phyloP scores from a whole-genome alignment of 2,329 filamentous ascomycete species.

The Juglanconis oblonga region DNA sequence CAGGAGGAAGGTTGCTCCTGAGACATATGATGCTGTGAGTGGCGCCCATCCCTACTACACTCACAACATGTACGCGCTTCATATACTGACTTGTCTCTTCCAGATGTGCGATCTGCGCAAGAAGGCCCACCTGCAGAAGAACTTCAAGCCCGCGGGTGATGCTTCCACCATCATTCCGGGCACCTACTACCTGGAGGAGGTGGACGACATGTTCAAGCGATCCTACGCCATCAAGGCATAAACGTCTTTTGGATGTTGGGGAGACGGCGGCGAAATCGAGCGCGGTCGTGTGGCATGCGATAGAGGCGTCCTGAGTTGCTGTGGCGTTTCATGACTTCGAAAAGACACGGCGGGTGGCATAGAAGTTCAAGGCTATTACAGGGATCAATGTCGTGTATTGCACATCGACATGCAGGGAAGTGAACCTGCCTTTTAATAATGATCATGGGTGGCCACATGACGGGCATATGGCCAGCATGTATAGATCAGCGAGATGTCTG shows the following conservation, averaged over 20 bases:
- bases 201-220: conserved; percentile 85
- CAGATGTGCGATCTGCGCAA: conserved; percentile 79
- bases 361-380: conserved; percentile 3
- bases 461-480: conserved; percentile 16
- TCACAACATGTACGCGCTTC: conserved; percentile 25
- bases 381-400: conserved; percentile 5
- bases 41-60: neutral
- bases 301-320: conserved; percentile 28
- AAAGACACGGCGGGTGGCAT: conserved; percentile 21
- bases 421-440: conserved; percentile 15
- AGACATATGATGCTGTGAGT: conserved; percentile 71
- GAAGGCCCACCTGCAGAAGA: conserved; percentile 79
- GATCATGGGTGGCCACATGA: conserved; percentile 11
- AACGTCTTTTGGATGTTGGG: conserved; percentile 16
- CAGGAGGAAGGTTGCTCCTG: conserved; percentile 64
- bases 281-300: conserved; percentile 30
- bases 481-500: conserved; percentile 24
- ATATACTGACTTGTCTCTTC: neutral
- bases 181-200: conserved; percentile 75
- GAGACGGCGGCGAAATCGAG: conserved; percentile 43
- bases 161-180: conserved; percentile 62
- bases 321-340: conserved; percentile 31
- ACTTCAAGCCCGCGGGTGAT: conserved; percentile 68
- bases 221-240: conserved; percentile 75
- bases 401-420: conserved; percentile 10